phyloP scores from a whole-genome alignment of 192 early-diverging fungal genomes.

The Umbelopsis vinacea region DNA sequence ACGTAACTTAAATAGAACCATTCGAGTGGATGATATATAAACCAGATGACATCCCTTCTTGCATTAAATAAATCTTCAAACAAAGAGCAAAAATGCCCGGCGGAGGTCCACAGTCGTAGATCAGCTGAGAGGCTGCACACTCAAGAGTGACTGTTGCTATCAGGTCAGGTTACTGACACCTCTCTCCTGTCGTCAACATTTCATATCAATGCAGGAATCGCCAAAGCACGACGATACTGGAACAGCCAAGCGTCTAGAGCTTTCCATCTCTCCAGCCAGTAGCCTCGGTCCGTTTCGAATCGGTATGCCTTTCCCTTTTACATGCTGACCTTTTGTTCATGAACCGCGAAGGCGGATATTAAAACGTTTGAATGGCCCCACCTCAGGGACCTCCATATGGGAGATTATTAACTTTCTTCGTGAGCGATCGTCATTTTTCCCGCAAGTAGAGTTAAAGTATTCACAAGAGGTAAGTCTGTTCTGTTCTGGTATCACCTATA shows the following conservation, averaged over 20 bases:
- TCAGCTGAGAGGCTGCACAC: neutral
- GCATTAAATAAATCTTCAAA: too few species aligned
- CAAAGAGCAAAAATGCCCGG: too few species aligned
- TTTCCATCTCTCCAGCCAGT: conserved; percentile 56
- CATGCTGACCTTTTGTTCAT: neutral
- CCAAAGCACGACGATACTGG: conserved; percentile 14
- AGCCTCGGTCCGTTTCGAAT: conserved; percentile 60
- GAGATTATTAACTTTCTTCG: conserved; percentile 59
- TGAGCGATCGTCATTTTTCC: conserved; percentile 52
- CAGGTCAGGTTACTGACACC: conserved; percentile 3
- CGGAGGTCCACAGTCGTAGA: neutral
- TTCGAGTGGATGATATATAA: too few species aligned
- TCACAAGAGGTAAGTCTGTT: conserved; percentile 55
- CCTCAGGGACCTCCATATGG: conserved; percentile 62
- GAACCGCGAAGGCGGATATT: neutral
- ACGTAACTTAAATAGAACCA: too few species aligned
- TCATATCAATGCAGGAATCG: conserved; percentile 7
- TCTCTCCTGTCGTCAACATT: neutral
- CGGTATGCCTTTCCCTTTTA: conserved; percentile 33
- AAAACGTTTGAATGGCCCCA: neutral
- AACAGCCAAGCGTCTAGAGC: conserved; percentile 44
- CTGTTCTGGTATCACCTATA: conserved; percentile 4
- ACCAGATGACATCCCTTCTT: too few species aligned
- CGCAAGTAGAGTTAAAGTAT: conserved; percentile 67
- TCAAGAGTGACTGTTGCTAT: conserved; percentile 16